A percentile compares a stretch with the other conserved stretches of the same genome.
phyloP scores from a whole-genome alignment of 2,329 filamentous ascomycete species.

The Trichoderma gracile region DNA sequence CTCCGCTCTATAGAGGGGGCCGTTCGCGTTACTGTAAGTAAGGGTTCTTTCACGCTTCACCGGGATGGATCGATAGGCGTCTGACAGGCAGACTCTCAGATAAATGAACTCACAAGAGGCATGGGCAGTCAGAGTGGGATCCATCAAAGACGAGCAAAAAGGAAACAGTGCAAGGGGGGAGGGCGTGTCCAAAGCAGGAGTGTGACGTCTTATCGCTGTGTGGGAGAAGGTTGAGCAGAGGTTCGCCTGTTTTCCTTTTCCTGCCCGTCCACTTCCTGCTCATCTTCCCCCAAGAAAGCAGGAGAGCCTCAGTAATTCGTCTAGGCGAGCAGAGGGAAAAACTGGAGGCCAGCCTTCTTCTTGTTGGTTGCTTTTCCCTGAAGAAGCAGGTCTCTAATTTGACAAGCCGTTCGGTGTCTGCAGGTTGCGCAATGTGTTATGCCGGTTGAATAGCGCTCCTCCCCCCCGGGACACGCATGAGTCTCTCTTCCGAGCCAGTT shows the following conservation, averaged over 20 bases:
- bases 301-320: constrained; percentile 4
- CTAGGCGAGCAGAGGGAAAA: not conserved
- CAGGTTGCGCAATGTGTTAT: constrained; percentile 5
- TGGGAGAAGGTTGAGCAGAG: not conserved
- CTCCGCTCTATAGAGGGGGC: not conserved
- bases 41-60: not conserved
- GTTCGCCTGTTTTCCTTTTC: not conserved
- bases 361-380: not conserved
- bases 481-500: not conserved
- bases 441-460: not conserved
- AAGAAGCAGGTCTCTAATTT: not conserved
- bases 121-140: not conserved
- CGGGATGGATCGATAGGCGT: constrained; percentile 23
- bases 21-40: not conserved
- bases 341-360: not conserved
- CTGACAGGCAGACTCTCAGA: constrained; percentile 11
- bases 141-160: not conserved
- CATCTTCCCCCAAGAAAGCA: not conserved
- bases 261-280: not conserved
- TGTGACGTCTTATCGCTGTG: constrained; percentile 12
- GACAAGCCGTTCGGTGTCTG: constrained; percentile 6
- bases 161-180: not conserved
- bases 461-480: not conserved
- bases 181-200: constrained; percentile 5
- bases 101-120: not conserved